Conservation (phyloP, 2,329 filamentous ascomycete species). For the Trichoderma sp. region DNA sequence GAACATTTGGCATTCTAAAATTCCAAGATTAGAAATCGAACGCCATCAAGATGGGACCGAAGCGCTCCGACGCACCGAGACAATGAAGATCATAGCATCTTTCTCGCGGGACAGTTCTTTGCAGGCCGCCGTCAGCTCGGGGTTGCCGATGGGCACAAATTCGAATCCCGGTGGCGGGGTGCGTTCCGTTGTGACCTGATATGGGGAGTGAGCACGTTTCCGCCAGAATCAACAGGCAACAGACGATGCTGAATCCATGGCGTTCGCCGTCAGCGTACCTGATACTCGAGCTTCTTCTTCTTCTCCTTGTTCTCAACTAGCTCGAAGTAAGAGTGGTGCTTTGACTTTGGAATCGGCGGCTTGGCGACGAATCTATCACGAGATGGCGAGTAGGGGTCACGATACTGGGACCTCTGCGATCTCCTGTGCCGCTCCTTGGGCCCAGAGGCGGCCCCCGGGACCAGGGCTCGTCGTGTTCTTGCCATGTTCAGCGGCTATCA, state of each 20-base stretch:
- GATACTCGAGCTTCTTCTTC: conserved; percentile 64
- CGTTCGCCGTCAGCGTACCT: conserved; percentile 49
- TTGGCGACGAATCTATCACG: conserved; percentile 43
- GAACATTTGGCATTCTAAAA: conserved; percentile 38
- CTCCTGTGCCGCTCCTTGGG: conserved; percentile 44
- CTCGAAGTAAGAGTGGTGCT: conserved; percentile 65
- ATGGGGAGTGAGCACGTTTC: conserved; percentile 39
- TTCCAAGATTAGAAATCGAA: not conserved
- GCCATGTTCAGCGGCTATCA: conserved; percentile 38
- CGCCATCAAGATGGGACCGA: not conserved
- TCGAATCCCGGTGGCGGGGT: conserved; percentile 62
- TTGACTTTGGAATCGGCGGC: conserved; percentile 49
- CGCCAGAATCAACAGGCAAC: too few relatives aligned
- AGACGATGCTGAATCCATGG: not conserved
- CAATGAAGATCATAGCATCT: conserved; percentile 67
- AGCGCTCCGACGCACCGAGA: conserved; percentile 55
- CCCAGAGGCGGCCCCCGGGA: conserved; percentile 38
- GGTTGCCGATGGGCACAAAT: conserved; percentile 65
- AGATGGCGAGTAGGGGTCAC: conserved; percentile 41
- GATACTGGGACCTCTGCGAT: conserved; percentile 40
- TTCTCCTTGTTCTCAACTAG: conserved; percentile 65
- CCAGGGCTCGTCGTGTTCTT: conserved; percentile 42
- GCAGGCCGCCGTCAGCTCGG: conserved; percentile 60
- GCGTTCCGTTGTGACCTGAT: conserved; percentile 55
- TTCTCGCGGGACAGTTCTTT: conserved; percentile 66